A percentile compares a stretch with the other conserved stretches of the same genome.
phyloP scores from a whole-genome alignment of 164 flowering plant genomes.

The Brasenia schreberi region DNA sequence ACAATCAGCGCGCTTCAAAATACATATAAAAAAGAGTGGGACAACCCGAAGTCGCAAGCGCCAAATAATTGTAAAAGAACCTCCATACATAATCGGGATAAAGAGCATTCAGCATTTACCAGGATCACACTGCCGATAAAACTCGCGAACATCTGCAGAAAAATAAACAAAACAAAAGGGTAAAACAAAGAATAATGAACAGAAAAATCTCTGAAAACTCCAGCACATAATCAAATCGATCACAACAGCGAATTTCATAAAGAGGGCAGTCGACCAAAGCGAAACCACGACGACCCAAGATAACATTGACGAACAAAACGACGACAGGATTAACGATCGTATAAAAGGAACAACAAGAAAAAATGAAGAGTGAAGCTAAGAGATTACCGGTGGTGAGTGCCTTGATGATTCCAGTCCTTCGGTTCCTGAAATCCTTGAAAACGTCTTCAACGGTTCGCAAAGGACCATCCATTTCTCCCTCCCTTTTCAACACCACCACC shows the following conservation, averaged over 20 bases:
- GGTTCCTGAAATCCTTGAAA: not conserved
- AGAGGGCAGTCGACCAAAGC: not conserved
- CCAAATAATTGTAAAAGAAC: no score
- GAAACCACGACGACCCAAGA: not conserved
- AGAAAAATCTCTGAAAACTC: no score
- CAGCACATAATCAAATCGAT: no score
- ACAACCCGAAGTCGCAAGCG: no score
- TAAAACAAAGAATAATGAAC: not conserved
- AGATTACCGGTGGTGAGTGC: not conserved
- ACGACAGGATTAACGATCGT: not conserved
- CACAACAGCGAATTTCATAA: no score
- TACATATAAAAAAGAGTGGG: no score
- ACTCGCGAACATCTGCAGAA: not conserved
- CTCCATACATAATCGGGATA: not conserved
- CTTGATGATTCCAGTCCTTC: not conserved
- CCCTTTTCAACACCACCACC: not conserved
- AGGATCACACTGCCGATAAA: not conserved
- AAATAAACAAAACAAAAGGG: not conserved
- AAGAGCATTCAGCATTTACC: not conserved
- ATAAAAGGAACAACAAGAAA: not conserved
- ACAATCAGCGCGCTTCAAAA: no score
- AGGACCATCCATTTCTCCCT: not conserved
- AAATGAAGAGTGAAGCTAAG: not conserved
- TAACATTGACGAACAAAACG: not conserved
- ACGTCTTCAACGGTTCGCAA: not conserved